These are phyloP conservation scores for Cephalotrichum gorgonifer DNA, from an alignment of 2,329 filamentous ascomycete species.

Conservation along the genomic window DNA sequence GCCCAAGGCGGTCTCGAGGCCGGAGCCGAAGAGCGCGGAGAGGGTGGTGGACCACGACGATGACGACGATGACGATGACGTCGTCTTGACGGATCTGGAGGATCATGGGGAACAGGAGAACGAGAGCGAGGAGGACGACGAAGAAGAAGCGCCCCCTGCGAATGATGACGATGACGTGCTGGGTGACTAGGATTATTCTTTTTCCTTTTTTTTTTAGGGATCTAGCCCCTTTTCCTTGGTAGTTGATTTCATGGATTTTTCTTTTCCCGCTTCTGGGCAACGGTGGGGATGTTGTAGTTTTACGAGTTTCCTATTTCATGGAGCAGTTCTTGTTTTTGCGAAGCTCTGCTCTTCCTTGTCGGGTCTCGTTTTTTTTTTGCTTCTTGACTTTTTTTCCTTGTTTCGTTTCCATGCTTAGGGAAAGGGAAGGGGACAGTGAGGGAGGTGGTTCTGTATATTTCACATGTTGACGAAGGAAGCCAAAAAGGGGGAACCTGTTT, in stretches of 20 bases:
- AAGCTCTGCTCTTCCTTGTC: too few species aligned
- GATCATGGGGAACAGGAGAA: conserved; percentile 17
- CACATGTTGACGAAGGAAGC: too few species aligned
- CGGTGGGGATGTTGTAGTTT: neutral
- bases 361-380: too few species aligned
- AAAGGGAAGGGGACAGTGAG: too few species aligned
- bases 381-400: too few species aligned
- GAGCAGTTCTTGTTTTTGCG: too few species aligned
- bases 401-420: too few species aligned
- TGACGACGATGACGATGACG: conserved; percentile 16
- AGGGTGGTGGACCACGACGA: conserved; percentile 16
- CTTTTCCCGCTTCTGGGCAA: too few species aligned
- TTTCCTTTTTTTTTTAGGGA: conserved; percentile 6
- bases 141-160: neutral
- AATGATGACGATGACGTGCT: conserved; percentile 1
- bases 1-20: conserved; percentile 37
- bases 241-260: neutral
- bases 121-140: conserved; percentile 28
- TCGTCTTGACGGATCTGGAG: conserved; percentile 22
- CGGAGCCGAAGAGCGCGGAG: conserved; percentile 40
- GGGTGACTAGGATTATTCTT: conserved; percentile 7
- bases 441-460: too few species aligned
- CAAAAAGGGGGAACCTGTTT: too few species aligned
- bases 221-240: neutral
- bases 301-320: too few species aligned